phyloP scores from a whole-genome alignment of 805 yeast species.

The Clavispora asparagi region DNA sequence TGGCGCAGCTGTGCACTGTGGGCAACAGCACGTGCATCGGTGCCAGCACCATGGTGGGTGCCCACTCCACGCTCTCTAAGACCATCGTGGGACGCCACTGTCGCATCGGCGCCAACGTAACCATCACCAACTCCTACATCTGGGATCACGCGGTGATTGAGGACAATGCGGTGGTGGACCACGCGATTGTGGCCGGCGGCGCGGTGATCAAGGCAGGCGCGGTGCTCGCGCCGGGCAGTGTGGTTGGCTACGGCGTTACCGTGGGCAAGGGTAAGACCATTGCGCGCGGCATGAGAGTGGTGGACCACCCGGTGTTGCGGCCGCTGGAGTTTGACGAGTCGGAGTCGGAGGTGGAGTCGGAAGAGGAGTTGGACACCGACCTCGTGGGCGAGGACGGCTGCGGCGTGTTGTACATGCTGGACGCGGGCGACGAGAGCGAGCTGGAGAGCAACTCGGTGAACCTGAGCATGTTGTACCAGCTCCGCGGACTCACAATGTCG shows the following conservation, averaged over 20 bases:
- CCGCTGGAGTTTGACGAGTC: slow-evolving; percentile 31
- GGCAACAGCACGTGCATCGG: slow-evolving; percentile 83
- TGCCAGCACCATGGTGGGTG: slow-evolving; percentile 68
- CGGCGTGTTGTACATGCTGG: slow-evolving; percentile 45
- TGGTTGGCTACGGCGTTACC: slow-evolving; percentile 70
- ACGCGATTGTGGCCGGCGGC: slow-evolving; percentile 66
- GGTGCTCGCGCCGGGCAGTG: slow-evolving; percentile 59
- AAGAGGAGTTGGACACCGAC: slow-evolving; percentile 16
- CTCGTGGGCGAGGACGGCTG: slow-evolving; percentile 47
- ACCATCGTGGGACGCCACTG: slow-evolving; percentile 86
- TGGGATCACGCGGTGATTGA: slow-evolving; percentile 81
- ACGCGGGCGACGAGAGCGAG: slow-evolving; percentile 31
- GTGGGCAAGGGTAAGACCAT: slow-evolving; percentile 52
- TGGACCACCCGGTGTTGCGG: slow-evolving; percentile 32
- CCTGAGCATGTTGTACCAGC: slow-evolving; percentile 42
- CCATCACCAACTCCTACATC: slow-evolving; percentile 68
- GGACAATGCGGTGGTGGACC: slow-evolving; percentile 53
- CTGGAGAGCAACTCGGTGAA: slow-evolving; percentile 31
- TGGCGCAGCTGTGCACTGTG: slow-evolving; percentile 89
- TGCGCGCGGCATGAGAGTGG: slow-evolving; percentile 47
- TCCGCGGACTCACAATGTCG: slow-evolving; percentile 45
- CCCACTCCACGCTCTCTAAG: slow-evolving; percentile 57
- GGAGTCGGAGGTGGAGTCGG: slow-evolving; percentile 20
- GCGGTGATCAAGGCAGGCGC: slow-evolving; percentile 52
- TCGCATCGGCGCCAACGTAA: slow-evolving; percentile 73